These are phyloP conservation scores for Gomphus bonarii DNA, from an alignment of 1,284 basidiomycete genomes.

Conservation along the genomic window DNA sequence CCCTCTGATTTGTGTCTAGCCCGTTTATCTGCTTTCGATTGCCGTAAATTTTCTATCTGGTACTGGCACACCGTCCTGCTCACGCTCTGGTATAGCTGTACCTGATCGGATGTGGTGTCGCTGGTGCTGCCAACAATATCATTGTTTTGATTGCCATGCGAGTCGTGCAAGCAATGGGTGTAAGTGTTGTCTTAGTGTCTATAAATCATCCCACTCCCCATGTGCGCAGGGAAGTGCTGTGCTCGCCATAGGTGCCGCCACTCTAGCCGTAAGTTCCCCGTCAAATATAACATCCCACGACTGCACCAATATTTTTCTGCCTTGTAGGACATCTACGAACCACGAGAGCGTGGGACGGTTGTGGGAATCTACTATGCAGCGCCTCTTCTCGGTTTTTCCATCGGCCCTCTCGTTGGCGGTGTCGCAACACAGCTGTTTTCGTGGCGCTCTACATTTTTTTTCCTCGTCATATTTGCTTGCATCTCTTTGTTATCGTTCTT, in stretches of 20 bases:
- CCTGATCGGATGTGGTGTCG: slow-evolving; percentile 51
- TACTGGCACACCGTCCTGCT: neutral
- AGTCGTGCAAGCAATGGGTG: slow-evolving; percentile 54
- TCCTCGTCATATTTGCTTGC: slow-evolving; percentile 57
- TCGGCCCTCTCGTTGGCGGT: slow-evolving; percentile 67
- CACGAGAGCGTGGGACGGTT: slow-evolving; percentile 67
- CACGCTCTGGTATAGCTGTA: slow-evolving; percentile 41
- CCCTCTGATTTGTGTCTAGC: slow-evolving; percentile 23
- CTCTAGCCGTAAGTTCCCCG: slow-evolving; percentile 37
- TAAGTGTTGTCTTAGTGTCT: slow-evolving; percentile 21
- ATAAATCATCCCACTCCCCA: neutral
- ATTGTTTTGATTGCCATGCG: slow-evolving; percentile 64
- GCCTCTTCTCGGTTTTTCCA: slow-evolving; percentile 47
- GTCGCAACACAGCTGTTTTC: slow-evolving; percentile 55
- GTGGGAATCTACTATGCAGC: slow-evolving; percentile 71
- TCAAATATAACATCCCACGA: neutral
- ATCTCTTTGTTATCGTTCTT: slow-evolving; percentile 48
- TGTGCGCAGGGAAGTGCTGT: slow-evolving; percentile 60
- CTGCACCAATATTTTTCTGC: neutral
- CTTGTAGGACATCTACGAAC: slow-evolving; percentile 61
- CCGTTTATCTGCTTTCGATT: slow-evolving; percentile 55
- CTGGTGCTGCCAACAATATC: slow-evolving; percentile 52
- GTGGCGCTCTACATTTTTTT: slow-evolving; percentile 80
- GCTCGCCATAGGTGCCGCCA: slow-evolving; percentile 70
- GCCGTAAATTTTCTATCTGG: slow-evolving; percentile 20